Conservation (phyloP, 2,329 filamentous ascomycete species). For the Alternaria sp. region DNA sequence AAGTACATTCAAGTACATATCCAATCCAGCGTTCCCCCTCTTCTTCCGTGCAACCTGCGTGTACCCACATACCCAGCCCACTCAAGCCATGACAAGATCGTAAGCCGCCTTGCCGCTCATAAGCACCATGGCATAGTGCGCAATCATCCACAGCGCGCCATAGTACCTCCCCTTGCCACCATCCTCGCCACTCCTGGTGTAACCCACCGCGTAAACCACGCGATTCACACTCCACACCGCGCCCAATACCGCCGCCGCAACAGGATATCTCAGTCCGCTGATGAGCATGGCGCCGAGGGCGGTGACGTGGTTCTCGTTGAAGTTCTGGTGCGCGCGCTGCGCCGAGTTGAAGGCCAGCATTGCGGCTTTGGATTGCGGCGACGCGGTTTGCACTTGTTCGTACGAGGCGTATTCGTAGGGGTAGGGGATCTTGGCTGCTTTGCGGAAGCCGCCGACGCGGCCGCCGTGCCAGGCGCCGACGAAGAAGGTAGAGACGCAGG, state of each 20-base stretch:
- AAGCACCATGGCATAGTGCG: conserved; percentile 37
- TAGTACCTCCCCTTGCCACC: conserved; percentile 54
- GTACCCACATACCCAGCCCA: not conserved
- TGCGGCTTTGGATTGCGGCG: conserved; percentile 49
- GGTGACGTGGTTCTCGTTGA: conserved; percentile 63
- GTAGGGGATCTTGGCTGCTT: conserved; percentile 61
- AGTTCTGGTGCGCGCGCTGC: conserved; percentile 60
- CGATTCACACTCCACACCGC: conserved; percentile 59
- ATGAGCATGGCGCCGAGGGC: conserved; percentile 60
- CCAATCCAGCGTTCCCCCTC: not conserved
- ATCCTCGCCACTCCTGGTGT: conserved; percentile 48
- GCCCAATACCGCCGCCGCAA: conserved; percentile 54
- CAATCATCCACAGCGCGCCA: conserved; percentile 43
- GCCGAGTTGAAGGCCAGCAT: conserved; percentile 55
- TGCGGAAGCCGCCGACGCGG: conserved; percentile 56
- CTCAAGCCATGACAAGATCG: conserved; percentile 27
- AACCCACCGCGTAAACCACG: conserved; percentile 56
- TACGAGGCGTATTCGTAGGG: conserved; percentile 65
- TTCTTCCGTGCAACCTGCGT: not conserved
- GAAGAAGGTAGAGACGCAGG: conserved; percentile 62
- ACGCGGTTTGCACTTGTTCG: conserved; percentile 56
- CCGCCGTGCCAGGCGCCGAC: conserved; percentile 59
- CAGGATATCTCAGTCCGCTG: conserved; percentile 61
- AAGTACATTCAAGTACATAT: not conserved
- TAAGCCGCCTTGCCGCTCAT: conserved; percentile 37